Conservation (phyloP, 306 rosid genomes). For the Delonix regia region DNA sequence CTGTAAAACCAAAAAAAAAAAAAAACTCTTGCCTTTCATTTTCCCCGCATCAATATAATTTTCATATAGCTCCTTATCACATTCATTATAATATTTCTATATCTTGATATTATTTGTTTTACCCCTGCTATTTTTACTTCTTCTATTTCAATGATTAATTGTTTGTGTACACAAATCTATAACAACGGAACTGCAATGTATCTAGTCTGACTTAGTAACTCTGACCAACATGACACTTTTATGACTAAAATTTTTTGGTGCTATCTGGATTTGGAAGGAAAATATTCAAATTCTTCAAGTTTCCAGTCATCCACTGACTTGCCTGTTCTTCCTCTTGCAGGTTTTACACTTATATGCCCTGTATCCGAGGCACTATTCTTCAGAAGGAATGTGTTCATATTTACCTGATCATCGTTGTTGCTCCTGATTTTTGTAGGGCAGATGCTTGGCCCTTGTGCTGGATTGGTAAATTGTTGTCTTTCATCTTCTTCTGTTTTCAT, state of each 20-base stretch:
- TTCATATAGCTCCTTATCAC: not conserved
- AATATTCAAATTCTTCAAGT: not conserved
- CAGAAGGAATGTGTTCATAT: conserved; percentile 11
- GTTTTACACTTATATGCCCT: not conserved
- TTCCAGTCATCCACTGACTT: not conserved
- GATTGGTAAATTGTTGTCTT: conserved; percentile 38
- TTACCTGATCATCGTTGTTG: not conserved
- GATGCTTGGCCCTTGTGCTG: conserved; percentile 13
- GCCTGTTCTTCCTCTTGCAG: conserved; percentile 12
- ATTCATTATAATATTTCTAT: not conserved
- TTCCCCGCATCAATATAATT: not conserved
- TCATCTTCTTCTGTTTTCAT: not conserved
- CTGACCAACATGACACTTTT: not conserved
- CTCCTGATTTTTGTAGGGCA: conserved; percentile 13
- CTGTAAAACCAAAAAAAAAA: too few species aligned
- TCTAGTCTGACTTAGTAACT: not conserved
- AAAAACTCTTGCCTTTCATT: not conserved
- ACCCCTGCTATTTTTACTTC: not conserved
- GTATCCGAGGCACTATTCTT: not conserved
- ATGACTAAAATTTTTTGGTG: not conserved
- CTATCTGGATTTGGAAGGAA: not conserved
- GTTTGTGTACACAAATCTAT: not conserved
- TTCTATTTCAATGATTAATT: not conserved
- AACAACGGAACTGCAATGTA: not conserved
- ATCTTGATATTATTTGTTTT: not conserved